A percentile compares a stretch with the other conserved stretches of the same genome.
phyloP scores from a whole-genome alignment of 352 stramenopile species.

The Pythium folliculosum region DNA sequence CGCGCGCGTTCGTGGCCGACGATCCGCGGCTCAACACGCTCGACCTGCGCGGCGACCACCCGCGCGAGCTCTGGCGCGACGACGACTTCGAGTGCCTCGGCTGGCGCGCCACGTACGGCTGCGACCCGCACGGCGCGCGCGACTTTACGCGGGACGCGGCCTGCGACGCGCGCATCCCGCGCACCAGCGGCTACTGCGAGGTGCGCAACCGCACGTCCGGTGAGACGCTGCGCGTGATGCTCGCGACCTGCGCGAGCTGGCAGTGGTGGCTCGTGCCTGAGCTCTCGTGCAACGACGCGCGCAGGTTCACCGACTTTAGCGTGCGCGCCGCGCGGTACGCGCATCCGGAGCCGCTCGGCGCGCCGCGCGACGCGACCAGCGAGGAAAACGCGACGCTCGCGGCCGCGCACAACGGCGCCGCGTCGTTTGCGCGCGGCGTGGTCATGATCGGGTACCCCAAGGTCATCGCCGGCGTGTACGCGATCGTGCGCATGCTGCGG shows the following conservation, averaged over 20 bases:
- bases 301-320: conserved; percentile 72
- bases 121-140: conserved; percentile 57
- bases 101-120: conserved; percentile 66
- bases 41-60: conserved; percentile 39
- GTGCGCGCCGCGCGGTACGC: conserved; percentile 45
- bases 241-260: conserved; percentile 74
- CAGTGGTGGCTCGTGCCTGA: conserved; percentile 48
- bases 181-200: conserved; percentile 68
- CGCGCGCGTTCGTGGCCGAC: conserved; percentile 38
- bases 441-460: conserved; percentile 76
- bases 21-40: conserved; percentile 45
- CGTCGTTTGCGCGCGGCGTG: conserved; percentile 43
- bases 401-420: neutral
- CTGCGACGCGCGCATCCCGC: conserved; percentile 48
- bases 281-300: conserved; percentile 63
- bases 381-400: conserved; percentile 6
- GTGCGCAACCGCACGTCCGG: conserved; percentile 66
- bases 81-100: conserved; percentile 76
- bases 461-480: conserved; percentile 66
- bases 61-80: conserved; percentile 44
- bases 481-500: conserved; percentile 62
- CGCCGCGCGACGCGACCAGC: neutral
- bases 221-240: conserved; percentile 59
- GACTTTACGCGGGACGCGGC: conserved; percentile 43
- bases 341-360: conserved; percentile 34